A percentile compares a stretch with the other conserved stretches of the same genome.
phyloP scores from a whole-genome alignment of 2,329 filamentous ascomycete genomes.

The Fusarium verticillioides region DNA sequence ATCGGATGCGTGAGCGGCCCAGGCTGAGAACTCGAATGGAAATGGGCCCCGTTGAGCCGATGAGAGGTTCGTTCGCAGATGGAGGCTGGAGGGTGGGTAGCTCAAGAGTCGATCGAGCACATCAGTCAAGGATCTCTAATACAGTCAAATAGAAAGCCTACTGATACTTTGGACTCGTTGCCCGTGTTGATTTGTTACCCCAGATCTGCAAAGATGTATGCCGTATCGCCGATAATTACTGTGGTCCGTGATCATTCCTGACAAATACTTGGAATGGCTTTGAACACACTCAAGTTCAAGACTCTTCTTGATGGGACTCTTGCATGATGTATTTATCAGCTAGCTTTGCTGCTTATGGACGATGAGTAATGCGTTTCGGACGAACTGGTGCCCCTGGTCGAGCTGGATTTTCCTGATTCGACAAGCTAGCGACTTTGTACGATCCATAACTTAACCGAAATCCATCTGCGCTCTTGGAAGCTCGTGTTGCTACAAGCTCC shows the following conservation, averaged over 20 bases:
- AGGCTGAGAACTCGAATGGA: not conserved
- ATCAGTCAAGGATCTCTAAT: rapidly evolving
- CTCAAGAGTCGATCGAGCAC: not conserved
- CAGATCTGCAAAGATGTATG: not conserved
- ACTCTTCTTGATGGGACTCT: no score
- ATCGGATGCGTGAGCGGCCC: not conserved
- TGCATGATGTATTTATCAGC: not conserved
- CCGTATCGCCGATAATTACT: not conserved
- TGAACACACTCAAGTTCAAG: no score
- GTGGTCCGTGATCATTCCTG: not conserved
- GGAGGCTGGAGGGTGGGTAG: not conserved
- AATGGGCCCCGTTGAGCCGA: not conserved
- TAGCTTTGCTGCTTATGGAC: not conserved
- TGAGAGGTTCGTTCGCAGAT: not conserved
- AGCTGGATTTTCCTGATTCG: not conserved
- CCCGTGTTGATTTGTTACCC: no score
- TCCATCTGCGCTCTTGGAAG: not conserved
- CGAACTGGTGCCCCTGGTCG: not conserved
- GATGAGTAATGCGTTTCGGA: not conserved
- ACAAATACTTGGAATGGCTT: no score
- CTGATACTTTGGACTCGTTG: not conserved
- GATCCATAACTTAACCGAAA: not conserved
- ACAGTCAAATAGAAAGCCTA: rapidly evolving
- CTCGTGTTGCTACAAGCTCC: not conserved
- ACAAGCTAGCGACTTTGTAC: not conserved